Evolutionary conservation across 2,329 filamentous ascomycete genomes (phyloP), one percentile per base, ranked within the genome.

Genomic region (Drechslera avenae): DNA sequence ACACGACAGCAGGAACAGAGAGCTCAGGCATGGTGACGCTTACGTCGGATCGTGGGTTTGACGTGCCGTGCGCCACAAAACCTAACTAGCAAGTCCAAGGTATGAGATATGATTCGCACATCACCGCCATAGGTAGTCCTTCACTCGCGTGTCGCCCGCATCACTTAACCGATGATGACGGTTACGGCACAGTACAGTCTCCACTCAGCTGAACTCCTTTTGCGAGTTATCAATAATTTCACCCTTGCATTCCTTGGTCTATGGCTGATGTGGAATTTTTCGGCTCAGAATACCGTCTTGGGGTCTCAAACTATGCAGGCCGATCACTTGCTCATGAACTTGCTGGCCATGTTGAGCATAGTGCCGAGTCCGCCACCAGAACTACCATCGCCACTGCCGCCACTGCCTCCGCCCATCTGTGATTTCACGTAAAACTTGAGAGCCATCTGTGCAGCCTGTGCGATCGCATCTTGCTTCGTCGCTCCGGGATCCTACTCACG

Each of bases 361-460:
- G 83, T 80, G 54, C 79, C 73, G 12, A 74, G 73, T 1, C 75
- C 74, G 1, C 75, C 73, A 0, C 75, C 82, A 21, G 68, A 69
- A 14, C 66, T 62, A 21, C 67, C 63, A 17, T 74, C 69, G 23
- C 76, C 70, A 16, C 81, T 82, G 10, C 66, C 64, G n/a, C 68
- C 66, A 28, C 69, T 61, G 35, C 43, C 39, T 26, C 75, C 75
- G 21, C 78, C 75, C 68, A 74, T 74, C 71, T 91, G 82, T 63
- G 83, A 85, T 83, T 96, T 92, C 79, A 95, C 77, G 74, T 92
- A 96, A 84, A 96, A 88, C 83, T 96, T 91, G 64, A 96, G 74
- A 2, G 91, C 92, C 83, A 90, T 88, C 80, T 96, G 87, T 1
- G 86, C 91, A 3, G 92, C 92, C 72, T 86, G 80, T 69, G 88